A percentile compares a stretch with the other conserved stretches of the same genome.
phyloP scores from a whole-genome alignment of 2,329 filamentous ascomycete genomes.

The Huntiella bhutanensis region DNA sequence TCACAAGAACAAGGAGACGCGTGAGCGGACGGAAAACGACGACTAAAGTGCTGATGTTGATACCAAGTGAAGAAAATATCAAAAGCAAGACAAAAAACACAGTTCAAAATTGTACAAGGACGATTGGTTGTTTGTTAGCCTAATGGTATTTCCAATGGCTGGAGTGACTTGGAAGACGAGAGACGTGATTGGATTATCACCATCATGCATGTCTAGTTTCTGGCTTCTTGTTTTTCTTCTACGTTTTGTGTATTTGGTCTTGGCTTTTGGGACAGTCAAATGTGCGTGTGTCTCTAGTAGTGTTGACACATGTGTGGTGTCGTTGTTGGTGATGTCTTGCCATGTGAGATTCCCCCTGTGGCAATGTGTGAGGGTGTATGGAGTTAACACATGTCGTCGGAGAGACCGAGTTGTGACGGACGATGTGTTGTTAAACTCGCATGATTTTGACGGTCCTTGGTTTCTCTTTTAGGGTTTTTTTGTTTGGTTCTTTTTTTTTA shows the following conservation, averaged over 20 bases:
- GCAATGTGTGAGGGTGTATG: too few relatives aligned
- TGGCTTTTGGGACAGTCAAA: too few relatives aligned
- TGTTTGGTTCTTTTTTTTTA: background rate
- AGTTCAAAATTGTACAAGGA: too few relatives aligned
- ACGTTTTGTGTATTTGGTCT: background rate
- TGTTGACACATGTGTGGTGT: too few relatives aligned
- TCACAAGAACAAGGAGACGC: constrained; percentile 18
- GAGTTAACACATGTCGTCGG: too few relatives aligned
- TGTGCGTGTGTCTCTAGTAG: too few relatives aligned
- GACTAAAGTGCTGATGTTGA: constrained; percentile 23
- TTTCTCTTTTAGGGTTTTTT: background rate
- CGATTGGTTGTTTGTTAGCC: too few relatives aligned
- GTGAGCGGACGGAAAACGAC: constrained; percentile 36
- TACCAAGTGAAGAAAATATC: constrained; percentile 5
- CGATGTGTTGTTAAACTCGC: too few relatives aligned
- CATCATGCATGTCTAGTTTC: background rate
- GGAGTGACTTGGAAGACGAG: background rate
- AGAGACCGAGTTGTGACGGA: too few relatives aligned
- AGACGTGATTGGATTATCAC: background rate
- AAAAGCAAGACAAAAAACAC: background rate
- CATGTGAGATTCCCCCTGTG: too few relatives aligned
- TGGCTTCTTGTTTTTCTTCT: background rate
- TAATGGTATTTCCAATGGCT: background rate
- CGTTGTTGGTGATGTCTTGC: too few relatives aligned
- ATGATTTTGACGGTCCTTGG: too few relatives aligned